Percentiles rank a stretch among this genome's conserved stretches.
Conservation (phyloP, 2,329 filamentous ascomycete species). For the Fonsecaea multimorphosa region DNA sequence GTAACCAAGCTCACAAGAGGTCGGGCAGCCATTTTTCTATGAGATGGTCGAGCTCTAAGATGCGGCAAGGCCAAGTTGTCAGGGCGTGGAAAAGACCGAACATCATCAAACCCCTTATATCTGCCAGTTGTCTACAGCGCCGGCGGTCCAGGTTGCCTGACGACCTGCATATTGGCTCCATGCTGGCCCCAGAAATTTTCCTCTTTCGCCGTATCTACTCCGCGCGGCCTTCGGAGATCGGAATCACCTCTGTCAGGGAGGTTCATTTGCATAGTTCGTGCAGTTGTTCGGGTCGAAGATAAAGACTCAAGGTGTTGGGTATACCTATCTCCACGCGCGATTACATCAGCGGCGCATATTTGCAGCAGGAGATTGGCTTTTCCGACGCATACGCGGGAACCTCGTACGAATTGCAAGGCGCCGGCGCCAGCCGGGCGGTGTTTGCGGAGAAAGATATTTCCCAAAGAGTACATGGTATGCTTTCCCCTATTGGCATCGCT, state of each 20-base stretch:
- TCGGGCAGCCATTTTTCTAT: background rate
- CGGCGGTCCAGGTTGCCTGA: background rate
- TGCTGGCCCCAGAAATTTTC: no score
- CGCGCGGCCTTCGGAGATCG: background rate
- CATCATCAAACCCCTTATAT: background rate
- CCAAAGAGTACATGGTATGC: background rate
- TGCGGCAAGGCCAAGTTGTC: no score
- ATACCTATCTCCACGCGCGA: background rate
- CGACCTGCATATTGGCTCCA: background rate
- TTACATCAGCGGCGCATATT: background rate
- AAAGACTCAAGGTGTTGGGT: background rate
- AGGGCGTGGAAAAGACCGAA: background rate
- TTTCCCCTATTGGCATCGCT: background rate
- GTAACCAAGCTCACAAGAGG: constrained; percentile 20
- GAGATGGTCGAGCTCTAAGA: no score
- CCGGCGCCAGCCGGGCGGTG: background rate
- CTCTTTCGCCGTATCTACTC: no score
- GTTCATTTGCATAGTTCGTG: background rate
- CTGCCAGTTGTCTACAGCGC: background rate
- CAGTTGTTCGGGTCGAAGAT: background rate
- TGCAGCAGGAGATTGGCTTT: background rate
- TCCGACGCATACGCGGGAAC: background rate
- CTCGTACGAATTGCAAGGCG: background rate
- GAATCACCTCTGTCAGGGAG: background rate
- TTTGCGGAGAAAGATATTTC: constrained; percentile 14